phyloP scores from a whole-genome alignment of 2,329 filamentous ascomycete species.

The Aureobasidium sp. region DNA sequence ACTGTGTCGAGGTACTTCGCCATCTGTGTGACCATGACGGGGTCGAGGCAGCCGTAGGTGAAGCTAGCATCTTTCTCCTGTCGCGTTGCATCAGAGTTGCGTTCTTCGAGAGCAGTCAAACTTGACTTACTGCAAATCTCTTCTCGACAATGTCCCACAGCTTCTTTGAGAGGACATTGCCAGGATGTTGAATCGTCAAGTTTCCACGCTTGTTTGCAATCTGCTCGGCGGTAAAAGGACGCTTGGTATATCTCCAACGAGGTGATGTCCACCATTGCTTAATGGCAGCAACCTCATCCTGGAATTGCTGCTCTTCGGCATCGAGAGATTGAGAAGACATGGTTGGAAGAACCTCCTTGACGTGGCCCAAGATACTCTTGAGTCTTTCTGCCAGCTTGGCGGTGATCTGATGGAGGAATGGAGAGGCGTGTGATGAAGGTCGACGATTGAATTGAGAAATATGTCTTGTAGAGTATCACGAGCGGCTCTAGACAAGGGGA shows the following conservation, averaged over 20 bases:
- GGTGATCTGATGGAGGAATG: not conserved
- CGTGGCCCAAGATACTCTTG: constrained; percentile 13
- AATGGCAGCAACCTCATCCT: constrained; percentile 75
- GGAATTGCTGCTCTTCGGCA: constrained; percentile 65
- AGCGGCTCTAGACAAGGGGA: not conserved
- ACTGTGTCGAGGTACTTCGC: constrained; percentile 97
- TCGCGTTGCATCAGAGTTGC: constrained; percentile 14
- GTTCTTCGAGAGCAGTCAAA: not conserved
- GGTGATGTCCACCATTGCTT: constrained; percentile 92
- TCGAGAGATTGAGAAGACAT: constrained; percentile 30
- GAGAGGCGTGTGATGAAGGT: not conserved
- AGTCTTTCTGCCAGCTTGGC: constrained; percentile 13
- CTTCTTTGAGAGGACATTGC: constrained; percentile 86
- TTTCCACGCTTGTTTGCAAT: constrained; percentile 93
- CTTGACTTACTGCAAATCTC: constrained; percentile 61
- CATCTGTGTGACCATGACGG: constrained; percentile 99
- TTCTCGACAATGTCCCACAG: constrained; percentile 83
- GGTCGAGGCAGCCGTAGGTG: constrained; percentile 95
- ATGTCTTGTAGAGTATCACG: not conserved
- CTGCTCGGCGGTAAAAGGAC: constrained; percentile 91
- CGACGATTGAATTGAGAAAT: not conserved
- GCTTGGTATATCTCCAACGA: constrained; percentile 86
- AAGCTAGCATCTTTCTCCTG: constrained; percentile 79
- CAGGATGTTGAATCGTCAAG: constrained; percentile 83
- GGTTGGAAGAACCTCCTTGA: constrained; percentile 4